These are phyloP conservation scores for Wickerhamomyces silvicola DNA, from an alignment of 805 yeast genomes.

Conservation along the genomic window DNA sequence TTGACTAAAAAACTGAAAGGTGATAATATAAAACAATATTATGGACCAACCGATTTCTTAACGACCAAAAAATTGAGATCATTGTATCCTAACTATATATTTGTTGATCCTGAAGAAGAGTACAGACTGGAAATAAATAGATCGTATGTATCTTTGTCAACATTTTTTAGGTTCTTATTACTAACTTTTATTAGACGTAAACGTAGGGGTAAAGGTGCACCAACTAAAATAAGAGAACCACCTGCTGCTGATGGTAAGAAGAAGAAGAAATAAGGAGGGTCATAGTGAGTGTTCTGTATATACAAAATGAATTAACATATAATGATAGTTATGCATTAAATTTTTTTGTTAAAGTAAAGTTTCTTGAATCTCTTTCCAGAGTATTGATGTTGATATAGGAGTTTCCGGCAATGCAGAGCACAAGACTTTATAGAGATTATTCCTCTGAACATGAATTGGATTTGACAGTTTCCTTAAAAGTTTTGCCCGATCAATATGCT, in stretches of 20 bases:
- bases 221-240: constrained; percentile 58
- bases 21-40: constrained; percentile 60
- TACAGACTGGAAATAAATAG: constrained; percentile 44
- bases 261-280: constrained; percentile 32
- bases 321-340: too few relatives aligned
- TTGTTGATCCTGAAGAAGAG: constrained; percentile 63
- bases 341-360: too few relatives aligned
- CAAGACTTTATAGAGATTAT: constrained; percentile 40
- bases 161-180: neutral
- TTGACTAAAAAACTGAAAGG: constrained; percentile 67
- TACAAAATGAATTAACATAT: too few relatives aligned
- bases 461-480: constrained; percentile 33
- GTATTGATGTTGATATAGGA: constrained; percentile 22
- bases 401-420: constrained; percentile 46
- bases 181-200: constrained; percentile 39
- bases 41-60: constrained; percentile 68
- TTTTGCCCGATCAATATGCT: constrained; percentile 36
- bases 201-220: constrained; percentile 88
- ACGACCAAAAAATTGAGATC: constrained; percentile 53
- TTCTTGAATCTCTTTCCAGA: constrained; percentile 15
- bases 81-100: constrained; percentile 41
- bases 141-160: constrained; percentile 6
- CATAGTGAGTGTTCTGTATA: too few relatives aligned
- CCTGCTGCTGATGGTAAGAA: constrained; percentile 30
- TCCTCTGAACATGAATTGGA: constrained; percentile 39